Evolutionary conservation across 176 grass and related monocot species (phyloP), one percentile per base, ranked within the genome.

Genomic region (Chrysopogon serrulatus): DNA sequence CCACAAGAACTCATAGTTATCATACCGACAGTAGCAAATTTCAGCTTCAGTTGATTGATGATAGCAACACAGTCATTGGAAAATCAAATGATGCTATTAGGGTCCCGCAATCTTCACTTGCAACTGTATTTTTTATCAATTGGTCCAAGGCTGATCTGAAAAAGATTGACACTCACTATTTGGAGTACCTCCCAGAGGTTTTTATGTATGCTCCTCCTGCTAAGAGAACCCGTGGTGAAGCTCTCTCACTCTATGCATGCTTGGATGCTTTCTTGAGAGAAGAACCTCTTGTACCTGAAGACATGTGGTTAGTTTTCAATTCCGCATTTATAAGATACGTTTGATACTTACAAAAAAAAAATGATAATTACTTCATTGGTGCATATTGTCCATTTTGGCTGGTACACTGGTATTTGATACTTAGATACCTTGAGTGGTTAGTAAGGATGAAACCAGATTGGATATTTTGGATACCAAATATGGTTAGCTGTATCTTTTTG

Each of bases 251-350:
- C 57, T 99, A 99, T 87, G 56, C 97, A 87, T 99, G 97, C 84
- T 86, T 99, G 64, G 97, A 99, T 96, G 97, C 93, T 79, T 99
- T 99, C 83, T 87, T 99, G 84, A 94, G 91, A 72, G 97, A 99
- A 83, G 97, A 99, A 75, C 97, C 97, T 67, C 88, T 99, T 76
- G 97, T 94, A 51, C 97, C 97, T 76, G 91, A 94, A 87, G 97
- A 99, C 66, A 99, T 99, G 97, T 99, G 97, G 97, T 99, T 92
- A 99, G 91, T 89, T 37, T 83, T 67, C 77, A 60, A 44, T 71
- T 71, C 35, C 24, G 40, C 68, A 37, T 65, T 72, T 72, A 33
- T 27, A 83, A 68, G 67, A 78, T 61, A 74, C 36, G 45, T 71
- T 34, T 63, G 14, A 66, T 3, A 57, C 51, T 54, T 31, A 15